Percentiles rank a stretch among this genome's conserved stretches.
Conservation (phyloP, 2,329 filamentous ascomycete species). For the Bertia moriformis region DNA sequence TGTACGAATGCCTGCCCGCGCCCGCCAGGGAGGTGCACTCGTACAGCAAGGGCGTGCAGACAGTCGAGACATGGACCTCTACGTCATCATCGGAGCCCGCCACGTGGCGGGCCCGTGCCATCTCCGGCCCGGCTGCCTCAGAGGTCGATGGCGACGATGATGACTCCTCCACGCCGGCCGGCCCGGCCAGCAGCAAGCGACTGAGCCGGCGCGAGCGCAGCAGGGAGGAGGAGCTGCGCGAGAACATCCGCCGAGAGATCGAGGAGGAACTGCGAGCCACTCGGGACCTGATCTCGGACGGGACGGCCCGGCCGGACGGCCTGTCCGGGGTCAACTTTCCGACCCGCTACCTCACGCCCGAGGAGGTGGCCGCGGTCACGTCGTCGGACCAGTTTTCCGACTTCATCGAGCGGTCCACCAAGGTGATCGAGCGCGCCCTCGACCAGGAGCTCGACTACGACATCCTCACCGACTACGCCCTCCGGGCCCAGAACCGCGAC, state of each 20-base stretch:
- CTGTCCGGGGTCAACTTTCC: constrained; percentile 66
- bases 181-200: too few relatives aligned
- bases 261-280: constrained; percentile 77
- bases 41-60: constrained; percentile 95
- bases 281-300: constrained; percentile 41
- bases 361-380: constrained; percentile 81
- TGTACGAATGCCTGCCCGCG: constrained; percentile 67
- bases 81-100: too few relatives aligned
- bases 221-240: constrained; percentile 75
- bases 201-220: constrained; percentile 64
- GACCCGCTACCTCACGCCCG: constrained; percentile 61
- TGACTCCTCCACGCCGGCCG: constrained; percentile 38
- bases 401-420: constrained; percentile 88
- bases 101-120: too few relatives aligned
- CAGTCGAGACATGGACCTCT: too few relatives aligned
- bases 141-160: constrained; percentile 46
- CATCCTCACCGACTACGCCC: constrained; percentile 83
- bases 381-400: constrained; percentile 85
- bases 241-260: constrained; percentile 73
- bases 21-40: constrained; percentile 71
- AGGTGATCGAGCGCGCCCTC: constrained; percentile 87
- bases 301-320: too few relatives aligned
- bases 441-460: constrained; percentile 77
- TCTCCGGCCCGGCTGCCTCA: background rate
- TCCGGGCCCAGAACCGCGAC: constrained; percentile 60